phyloP scores from a whole-genome alignment of 345 rosid genomes.

The Linum tenue region DNA sequence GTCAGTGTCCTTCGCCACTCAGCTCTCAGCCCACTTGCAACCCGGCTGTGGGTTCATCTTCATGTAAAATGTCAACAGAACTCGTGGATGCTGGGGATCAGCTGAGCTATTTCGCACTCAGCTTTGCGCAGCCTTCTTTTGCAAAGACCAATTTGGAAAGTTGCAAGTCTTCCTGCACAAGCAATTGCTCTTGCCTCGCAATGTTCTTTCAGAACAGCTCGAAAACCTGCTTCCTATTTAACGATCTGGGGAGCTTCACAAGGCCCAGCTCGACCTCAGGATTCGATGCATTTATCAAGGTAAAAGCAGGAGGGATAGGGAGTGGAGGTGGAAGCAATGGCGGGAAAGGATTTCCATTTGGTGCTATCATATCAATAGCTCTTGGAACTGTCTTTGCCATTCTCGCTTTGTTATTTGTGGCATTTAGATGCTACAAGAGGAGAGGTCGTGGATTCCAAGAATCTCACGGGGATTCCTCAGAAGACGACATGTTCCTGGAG shows the following conservation, averaged over 20 bases:
- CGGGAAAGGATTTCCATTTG: slow-evolving; percentile 35
- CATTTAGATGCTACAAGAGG: slow-evolving; percentile 34
- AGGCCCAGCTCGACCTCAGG: slow-evolving; percentile 27
- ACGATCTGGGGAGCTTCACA: slow-evolving; percentile 57
- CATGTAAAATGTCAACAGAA: slow-evolving; percentile 38
- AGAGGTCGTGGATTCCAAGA: slow-evolving; percentile 30
- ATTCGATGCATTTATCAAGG: slow-evolving; percentile 51
- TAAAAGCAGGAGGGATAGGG: slow-evolving; percentile 16
- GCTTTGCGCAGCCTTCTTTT: slow-evolving; percentile 35
- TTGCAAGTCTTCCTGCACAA: slow-evolving; percentile 54
- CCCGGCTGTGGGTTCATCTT: slow-evolving; percentile 35
- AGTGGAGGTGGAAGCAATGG: slow-evolving; percentile 23
- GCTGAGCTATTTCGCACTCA: slow-evolving; percentile 58
- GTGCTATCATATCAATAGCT: slow-evolving; percentile 45
- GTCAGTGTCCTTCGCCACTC: slow-evolving; percentile 58
- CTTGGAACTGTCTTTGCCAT: slow-evolving; percentile 42
- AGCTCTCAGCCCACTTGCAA: slow-evolving; percentile 30
- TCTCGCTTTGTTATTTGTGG: slow-evolving; percentile 36
- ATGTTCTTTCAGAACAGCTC: slow-evolving; percentile 60
- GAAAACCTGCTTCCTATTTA: slow-evolving; percentile 66
- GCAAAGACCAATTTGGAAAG: slow-evolving; percentile 45
- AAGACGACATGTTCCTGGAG: slow-evolving; percentile 73
- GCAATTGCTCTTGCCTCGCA: slow-evolving; percentile 72
- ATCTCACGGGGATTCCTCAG: slow-evolving; percentile 40
- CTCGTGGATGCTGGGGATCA: slow-evolving; percentile 48